phyloP scores from a whole-genome alignment of 768 basidiomycete species.

The Termitomyces sp. region DNA sequence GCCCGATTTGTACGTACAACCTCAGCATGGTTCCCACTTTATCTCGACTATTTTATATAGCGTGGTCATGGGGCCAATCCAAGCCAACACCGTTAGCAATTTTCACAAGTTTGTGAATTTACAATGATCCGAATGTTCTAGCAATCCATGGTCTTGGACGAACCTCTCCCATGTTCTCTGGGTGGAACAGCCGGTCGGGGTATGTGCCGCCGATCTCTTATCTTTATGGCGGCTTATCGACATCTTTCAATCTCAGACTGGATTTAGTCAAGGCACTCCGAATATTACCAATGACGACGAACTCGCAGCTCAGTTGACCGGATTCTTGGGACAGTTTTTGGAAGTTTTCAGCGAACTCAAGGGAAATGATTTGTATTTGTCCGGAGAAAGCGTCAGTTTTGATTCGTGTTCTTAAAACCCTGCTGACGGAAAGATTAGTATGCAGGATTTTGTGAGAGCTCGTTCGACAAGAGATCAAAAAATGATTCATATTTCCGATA shows the following conservation, averaged over 20 bases:
- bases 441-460: slow-evolving; percentile 56
- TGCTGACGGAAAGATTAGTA: slow-evolving; percentile 34
- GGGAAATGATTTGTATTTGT: slow-evolving; percentile 58
- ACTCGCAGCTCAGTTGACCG: slow-evolving; percentile 41
- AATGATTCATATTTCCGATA: slow-evolving; percentile 1
- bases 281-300: slow-evolving; percentile 56
- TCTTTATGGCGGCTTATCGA: not conserved
- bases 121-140: slow-evolving; percentile 16
- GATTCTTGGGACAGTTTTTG: slow-evolving; percentile 62
- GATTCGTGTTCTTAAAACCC: not conserved
- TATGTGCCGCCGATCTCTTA: slow-evolving; percentile 11
- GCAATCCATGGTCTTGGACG: slow-evolving; percentile 65
- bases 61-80: slow-evolving; percentile 48
- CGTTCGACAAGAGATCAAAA: not conserved
- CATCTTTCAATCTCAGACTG: slow-evolving; percentile 32
- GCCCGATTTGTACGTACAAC: slow-evolving; percentile 39
- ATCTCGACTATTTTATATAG: slow-evolving; percentile 12
- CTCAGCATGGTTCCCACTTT: slow-evolving; percentile 6
- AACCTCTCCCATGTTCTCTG: slow-evolving; percentile 62
- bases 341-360: slow-evolving; percentile 62
- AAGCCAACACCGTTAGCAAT: slow-evolving; percentile 21
- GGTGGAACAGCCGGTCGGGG: slow-evolving; percentile 70
- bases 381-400: slow-evolving; percentile 59
- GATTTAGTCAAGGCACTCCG: slow-evolving; percentile 63
- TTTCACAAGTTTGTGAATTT: not conserved